Evolutionary conservation across 2,329 filamentous ascomycete genomes (phyloP), one percentile per base, ranked within the genome.

Genomic region (Xylaria sp.): DNA sequence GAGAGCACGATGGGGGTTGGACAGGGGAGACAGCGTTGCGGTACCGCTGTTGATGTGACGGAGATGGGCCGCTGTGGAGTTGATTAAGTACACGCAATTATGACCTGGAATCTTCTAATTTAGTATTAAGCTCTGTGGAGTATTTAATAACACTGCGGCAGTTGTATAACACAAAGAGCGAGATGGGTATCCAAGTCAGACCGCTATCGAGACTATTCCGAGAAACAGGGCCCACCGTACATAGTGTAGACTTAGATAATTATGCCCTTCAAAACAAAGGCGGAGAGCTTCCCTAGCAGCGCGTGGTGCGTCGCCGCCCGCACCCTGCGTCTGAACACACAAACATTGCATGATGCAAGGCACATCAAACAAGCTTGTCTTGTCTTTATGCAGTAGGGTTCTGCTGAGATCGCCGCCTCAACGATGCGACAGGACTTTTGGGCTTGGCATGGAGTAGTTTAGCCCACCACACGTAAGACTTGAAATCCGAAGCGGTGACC

Each of bases 331-430:
- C 57, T 48, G 46, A 36, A 43, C 20, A 63, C 51, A 43, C 49
- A 69, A 39, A 36, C 59, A 60, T 25, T 64, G 64, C 68, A 70
- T 70, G 51, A 70, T 70, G 68, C 68, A 70, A 62, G 61, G 64
- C 61, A 67, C 60, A 64, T 67, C 65, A 67, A 61, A 70, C 64
- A 28, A 56, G 31, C 57, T 54, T 51, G 33, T 33, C 46, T 54
- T 61, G 54, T 57, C 28, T 64, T 5, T 46, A 10, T 31, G 63
- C 46, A 60, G 36, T 52, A 60, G 36, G 55, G 59, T 61, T 39
- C 41, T 51, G 41, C 31, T 12, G 13, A 64, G 54, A 63, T 58
- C 39, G 52, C 54, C 52, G 41, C 52, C 51, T 54, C 51, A 66
- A 25, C 5, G 55, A 66, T 66, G 63, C 15, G 36, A 67, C 41